These are phyloP conservation scores for Ustilago vetiveriae DNA, from an alignment of 1,284 basidiomycete species.

Conservation along the genomic window DNA sequence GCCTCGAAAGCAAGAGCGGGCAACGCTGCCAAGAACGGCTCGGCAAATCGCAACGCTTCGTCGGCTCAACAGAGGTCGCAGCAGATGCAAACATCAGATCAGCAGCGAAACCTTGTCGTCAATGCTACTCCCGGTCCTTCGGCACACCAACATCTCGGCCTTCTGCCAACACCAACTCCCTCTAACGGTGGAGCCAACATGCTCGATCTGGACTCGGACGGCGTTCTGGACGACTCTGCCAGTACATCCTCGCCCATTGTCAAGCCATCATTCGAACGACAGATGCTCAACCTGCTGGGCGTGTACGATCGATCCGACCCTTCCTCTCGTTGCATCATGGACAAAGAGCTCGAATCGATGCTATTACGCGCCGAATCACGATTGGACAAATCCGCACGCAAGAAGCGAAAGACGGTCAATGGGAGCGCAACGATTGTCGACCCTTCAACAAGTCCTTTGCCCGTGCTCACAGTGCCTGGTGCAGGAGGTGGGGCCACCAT, in stretches of 20 bases:
- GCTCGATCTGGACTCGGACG: constrained; percentile 17
- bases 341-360: constrained; percentile 24
- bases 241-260: no score
- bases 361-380: constrained; percentile 23
- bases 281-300: constrained; percentile 35
- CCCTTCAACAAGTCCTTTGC: neutral
- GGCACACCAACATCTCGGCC: constrained; percentile 28
- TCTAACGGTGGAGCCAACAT: constrained; percentile 3
- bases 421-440: neutral
- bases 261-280: constrained; percentile 36
- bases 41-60: constrained; percentile 7
- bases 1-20: constrained; percentile 6
- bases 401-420: constrained; percentile 24
- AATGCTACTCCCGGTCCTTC: constrained; percentile 19
- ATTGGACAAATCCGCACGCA: constrained; percentile 11
- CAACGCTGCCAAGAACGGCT: neutral
- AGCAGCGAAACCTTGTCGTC: constrained; percentile 17
- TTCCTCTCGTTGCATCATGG: constrained; percentile 15
- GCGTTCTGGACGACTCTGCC: no score
- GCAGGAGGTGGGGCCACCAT: constrained; percentile 2
- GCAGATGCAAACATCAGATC: constrained; percentile 2
- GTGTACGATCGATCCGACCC: constrained; percentile 31
- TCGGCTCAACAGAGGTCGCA: constrained; percentile 1
- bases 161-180: constrained; percentile 14
- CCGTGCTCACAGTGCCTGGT: neutral